phyloP scores from a whole-genome alignment of 1,284 basidiomycete genomes.

The Anthracocystis setariae region DNA sequence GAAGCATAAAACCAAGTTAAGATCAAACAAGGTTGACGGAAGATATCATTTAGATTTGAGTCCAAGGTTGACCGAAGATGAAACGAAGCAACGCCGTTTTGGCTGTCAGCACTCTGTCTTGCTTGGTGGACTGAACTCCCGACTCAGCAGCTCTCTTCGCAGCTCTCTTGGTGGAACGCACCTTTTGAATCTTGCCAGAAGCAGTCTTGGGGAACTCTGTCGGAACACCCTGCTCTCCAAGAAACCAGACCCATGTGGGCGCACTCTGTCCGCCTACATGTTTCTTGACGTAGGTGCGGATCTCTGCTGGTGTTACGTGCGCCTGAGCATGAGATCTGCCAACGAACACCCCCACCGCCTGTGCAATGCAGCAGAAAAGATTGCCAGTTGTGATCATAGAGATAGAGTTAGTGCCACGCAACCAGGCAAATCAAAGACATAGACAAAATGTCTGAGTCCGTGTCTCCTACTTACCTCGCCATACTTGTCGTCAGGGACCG shows the following conservation, averaged over 20 bases:
- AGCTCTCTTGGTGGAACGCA: conserved; percentile 65
- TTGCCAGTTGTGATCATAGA: not conserved
- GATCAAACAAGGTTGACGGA: not conserved
- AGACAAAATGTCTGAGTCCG: not conserved
- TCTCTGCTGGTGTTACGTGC: conserved; percentile 71
- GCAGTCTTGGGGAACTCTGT: conserved; percentile 82
- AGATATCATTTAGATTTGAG: conserved; percentile 8
- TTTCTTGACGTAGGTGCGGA: conserved; percentile 49
- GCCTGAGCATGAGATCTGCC: conserved; percentile 29
- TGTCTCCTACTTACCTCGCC: conserved; percentile 54
- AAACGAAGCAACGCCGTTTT: conserved; percentile 13
- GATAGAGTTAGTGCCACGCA: too few species aligned
- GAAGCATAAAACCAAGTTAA: conserved; percentile 4
- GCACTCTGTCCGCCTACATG: conserved; percentile 68
- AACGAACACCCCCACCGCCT: conserved; percentile 59
- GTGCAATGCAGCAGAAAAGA: not conserved
- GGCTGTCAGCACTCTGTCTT: conserved; percentile 10
- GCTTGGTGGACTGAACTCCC: not conserved
- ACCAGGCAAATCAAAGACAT: too few species aligned
- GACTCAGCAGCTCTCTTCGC: not conserved
- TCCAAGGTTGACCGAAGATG: conserved; percentile 19
- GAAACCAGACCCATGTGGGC: conserved; percentile 83
- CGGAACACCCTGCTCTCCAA: conserved; percentile 75
- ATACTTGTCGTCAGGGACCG: conserved; percentile 75
- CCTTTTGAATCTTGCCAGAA: conserved; percentile 88